phyloP scores from a whole-genome alignment of 2,329 filamentous ascomycete genomes.

The Penicillium sp. region DNA sequence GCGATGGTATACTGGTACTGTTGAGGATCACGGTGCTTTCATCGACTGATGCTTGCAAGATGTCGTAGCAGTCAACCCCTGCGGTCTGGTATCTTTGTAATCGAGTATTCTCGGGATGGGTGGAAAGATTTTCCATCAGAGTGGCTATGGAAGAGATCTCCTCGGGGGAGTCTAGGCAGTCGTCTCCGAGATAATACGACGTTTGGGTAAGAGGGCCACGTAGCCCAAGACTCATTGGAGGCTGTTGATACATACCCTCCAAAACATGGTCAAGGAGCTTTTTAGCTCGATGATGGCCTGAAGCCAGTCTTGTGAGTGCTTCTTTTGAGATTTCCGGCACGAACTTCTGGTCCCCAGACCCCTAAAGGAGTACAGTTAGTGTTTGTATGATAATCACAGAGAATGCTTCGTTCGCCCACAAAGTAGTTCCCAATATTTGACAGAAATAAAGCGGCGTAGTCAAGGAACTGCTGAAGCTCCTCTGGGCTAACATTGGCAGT shows the following conservation, averaged over 20 bases:
- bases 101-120: slow-evolving; percentile 53
- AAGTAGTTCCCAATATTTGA: slow-evolving; percentile 60
- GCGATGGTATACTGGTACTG: background rate
- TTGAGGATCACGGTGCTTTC: background rate
- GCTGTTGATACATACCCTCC: slow-evolving; percentile 18
- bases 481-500: slow-evolving; percentile 44
- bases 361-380: slow-evolving; percentile 31
- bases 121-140: slow-evolving; percentile 52
- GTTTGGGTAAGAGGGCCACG: slow-evolving; percentile 53
- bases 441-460: slow-evolving; percentile 54
- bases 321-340: slow-evolving; percentile 26
- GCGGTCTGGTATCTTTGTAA: slow-evolving; percentile 49
- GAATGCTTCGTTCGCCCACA: slow-evolving; percentile 20
- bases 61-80: slow-evolving; percentile 55
- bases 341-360: slow-evolving; percentile 35
- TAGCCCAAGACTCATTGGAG: slow-evolving; percentile 46
- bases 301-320: slow-evolving; percentile 18
- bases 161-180: slow-evolving; percentile 45
- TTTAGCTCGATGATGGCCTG: background rate
- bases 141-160: slow-evolving; percentile 49
- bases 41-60: slow-evolving; percentile 29
- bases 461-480: slow-evolving; percentile 46
- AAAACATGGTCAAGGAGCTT: slow-evolving; percentile 10
- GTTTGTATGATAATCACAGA: background rate
- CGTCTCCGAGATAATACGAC: slow-evolving; percentile 38